Base-by-base conservation (phyloP, 805 yeast species). In the Cephaloascus fragrans region DNA sequence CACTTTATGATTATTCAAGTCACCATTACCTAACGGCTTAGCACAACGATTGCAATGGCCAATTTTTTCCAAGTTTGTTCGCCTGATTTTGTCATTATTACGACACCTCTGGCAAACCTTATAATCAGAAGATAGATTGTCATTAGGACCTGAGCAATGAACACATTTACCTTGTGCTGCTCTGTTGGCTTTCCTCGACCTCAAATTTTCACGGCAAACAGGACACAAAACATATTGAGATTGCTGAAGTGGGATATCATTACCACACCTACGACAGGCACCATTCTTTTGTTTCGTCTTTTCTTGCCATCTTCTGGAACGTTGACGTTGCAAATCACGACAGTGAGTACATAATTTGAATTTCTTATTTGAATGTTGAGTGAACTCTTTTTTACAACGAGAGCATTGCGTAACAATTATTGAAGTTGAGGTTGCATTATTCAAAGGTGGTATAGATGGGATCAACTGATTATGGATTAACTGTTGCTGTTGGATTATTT, bases 71-170 rank as follows among this genome's bases (percentile, higher is more conserved):
- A 79, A 55, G 37, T 69, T 69, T 26, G 72, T 62, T 41, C 85
- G 56, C 44, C 85, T 62, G 36, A 71, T 57, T 49, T 72, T 75
- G 50, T 78, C 85, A 46, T 75, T 77, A 36, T 66, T 73, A 41
- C 85, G 62, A 52, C 86, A 80, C 44, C 83, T 59, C 42, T 68
- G 61, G 50, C 86, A 80, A n/a, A 80, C 85, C 50, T 78, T 79
- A 55, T 61, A 79, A 38, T 62, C 64, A 1, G 69, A 61, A 40
- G 64, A 67, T 4, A 67, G 52, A 15, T 57, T 48, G 29, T 66
- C 71, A 39, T 68, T 67, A 5, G 79, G 77, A 2, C 83, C 83
- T 1, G 78, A 64, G 44, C 86, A 80, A 50, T 80, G 85, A 14
- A 80, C 82, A 57, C 86, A 80, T 47, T 70, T 71, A 1, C 86